Evolutionary conservation across 1,284 basidiomycete genomes (phyloP).

Genomic region (Moniliella sp.): DNA sequence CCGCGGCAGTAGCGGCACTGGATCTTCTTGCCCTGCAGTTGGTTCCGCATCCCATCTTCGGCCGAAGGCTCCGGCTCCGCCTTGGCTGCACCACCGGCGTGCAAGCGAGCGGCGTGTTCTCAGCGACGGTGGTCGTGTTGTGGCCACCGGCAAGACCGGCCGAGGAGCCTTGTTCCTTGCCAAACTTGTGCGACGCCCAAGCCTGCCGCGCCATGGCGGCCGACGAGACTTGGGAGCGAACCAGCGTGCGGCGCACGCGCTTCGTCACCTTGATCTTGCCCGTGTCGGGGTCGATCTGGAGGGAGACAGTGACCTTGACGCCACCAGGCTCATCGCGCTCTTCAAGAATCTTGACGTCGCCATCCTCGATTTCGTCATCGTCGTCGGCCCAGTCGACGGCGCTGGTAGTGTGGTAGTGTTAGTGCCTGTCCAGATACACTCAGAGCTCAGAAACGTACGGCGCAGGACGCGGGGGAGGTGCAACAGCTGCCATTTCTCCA

Average conservation of each 20-base stretch:
- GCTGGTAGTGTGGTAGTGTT: no score
- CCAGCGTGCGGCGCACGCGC: slow-evolving; percentile 62
- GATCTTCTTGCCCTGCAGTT: slow-evolving; percentile 58
- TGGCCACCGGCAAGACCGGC: slow-evolving; percentile 47
- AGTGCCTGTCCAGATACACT: no score
- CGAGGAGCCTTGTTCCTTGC: slow-evolving; percentile 65
- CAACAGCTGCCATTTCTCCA: no score
- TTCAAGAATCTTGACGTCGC: no score
- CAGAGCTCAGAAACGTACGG: no score
- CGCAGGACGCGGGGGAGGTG: no score
- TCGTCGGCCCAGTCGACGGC: no score
- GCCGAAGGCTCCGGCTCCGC: slow-evolving; percentile 48
- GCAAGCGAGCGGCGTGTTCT: slow-evolving; percentile 64
- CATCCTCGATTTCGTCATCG: no score
- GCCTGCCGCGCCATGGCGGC: slow-evolving; percentile 74
- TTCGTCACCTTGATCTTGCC: slow-evolving; percentile 56
- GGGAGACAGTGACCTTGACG: no score
- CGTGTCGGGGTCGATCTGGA: no score
- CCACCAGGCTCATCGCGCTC: no score
- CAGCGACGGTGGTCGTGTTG: slow-evolving; percentile 84
- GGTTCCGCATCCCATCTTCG: slow-evolving; percentile 50
- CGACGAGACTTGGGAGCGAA: slow-evolving; percentile 81
- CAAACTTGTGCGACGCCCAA: slow-evolving; percentile 90
- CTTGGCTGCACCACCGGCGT: slow-evolving; percentile 41
- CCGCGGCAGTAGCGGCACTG: slow-evolving; percentile 85